phyloP scores from a whole-genome alignment of 768 basidiomycete species.

The Boletus tomentosulus region DNA sequence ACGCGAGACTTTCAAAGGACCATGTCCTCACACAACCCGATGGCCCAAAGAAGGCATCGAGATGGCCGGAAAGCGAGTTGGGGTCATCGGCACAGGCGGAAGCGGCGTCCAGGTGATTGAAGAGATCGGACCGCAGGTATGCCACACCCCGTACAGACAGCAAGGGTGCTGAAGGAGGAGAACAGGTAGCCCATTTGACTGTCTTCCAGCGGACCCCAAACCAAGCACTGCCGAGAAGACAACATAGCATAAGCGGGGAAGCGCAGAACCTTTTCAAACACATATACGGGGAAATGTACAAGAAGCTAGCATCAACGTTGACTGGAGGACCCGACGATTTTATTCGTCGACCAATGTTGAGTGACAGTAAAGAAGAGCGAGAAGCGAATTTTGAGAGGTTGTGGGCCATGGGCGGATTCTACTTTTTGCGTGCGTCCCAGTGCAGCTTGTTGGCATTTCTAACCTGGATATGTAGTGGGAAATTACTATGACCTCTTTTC shows the following conservation, averaged over 20 bases:
- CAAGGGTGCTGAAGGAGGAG: not conserved
- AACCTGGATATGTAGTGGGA: not conserved
- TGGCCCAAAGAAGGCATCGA: slow-evolving; percentile 13
- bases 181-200: slow-evolving; percentile 10
- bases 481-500: slow-evolving; percentile 3
- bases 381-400: slow-evolving; percentile 7
- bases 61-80: slow-evolving; percentile 8
- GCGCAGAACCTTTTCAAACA: slow-evolving; percentile 12
- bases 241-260: not conserved
- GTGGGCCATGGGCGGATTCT: slow-evolving; percentile 9
- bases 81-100: slow-evolving; percentile 11
- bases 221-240: slow-evolving; percentile 9
- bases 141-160: not conserved
- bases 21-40: slow-evolving; percentile 3
- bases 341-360: not conserved
- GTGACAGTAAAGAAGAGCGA: slow-evolving; percentile 8
- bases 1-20: slow-evolving; percentile 6
- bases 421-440: slow-evolving; percentile 1
- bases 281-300: slow-evolving; percentile 6
- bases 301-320: not conserved
- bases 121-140: slow-evolving; percentile 12
- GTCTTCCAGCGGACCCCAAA: slow-evolving; percentile 17
- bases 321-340: not conserved
- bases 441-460: not conserved
- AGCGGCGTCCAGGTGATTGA: slow-evolving; percentile 13